Evolutionary conservation across 306 rosid species (phyloP), one percentile per base, ranked within the genome.

Genomic region (Chamaecrista fasciculata): DNA sequence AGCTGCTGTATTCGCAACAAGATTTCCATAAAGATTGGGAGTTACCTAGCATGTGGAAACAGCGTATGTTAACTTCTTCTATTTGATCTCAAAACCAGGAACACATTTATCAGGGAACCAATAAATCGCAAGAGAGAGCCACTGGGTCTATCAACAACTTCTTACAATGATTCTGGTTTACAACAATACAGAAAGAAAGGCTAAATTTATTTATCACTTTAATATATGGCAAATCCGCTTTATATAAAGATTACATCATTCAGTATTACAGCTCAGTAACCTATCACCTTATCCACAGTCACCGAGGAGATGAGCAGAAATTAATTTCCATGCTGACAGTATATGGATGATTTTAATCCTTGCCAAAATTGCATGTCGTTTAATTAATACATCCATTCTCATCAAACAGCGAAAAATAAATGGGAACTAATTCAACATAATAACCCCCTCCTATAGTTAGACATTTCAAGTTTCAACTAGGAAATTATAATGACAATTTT

Each of bases 1-100:
- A 66, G 98, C 96, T 14, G 98, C 96, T 14, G 97, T 94, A 78
- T 94, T 94, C 70, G 99, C 96, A 31, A 91, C 92, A 0, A 94
- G 96, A 76, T 94, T 94, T 67, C 99, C 99, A 73, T 94, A 94
- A 11, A 94, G 97, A 81, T 94, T 94, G 51, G 97, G 99, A 18
- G 97, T 94, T 61, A 94, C 99, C 97, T 94, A 79, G 66, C 71
- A 82, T 73, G 79, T 56, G 21, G 49, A 60, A 86, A 62, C 36
- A 25, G 10, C 19, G 21, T 33, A 6, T n/a, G 23, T 79, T 71
- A 82, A 26, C 69, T 53, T 43, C 46, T 42, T 40, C 26, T 33
- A 10, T 24, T 34, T 33, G 25, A 24, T n/a, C 25, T 4, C n/a
- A 80, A 75, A 56, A 21, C 8, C 5, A 24, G 24, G 2, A 15